phyloP scores from a whole-genome alignment of 768 basidiomycete species.

The Russula compacta region DNA sequence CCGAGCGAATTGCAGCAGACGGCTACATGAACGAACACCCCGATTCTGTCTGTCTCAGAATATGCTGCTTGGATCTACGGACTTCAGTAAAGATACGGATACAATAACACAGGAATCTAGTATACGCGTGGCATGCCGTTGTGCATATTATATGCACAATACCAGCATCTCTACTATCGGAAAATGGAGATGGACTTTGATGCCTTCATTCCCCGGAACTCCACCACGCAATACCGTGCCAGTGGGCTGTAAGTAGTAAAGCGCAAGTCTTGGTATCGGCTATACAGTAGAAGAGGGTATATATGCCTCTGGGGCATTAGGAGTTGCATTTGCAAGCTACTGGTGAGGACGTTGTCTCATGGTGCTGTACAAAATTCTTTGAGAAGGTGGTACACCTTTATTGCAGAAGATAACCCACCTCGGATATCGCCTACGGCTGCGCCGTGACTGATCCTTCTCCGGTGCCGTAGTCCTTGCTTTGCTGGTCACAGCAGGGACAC shows the following conservation, averaged over 20 bases:
- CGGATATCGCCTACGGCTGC: background rate
- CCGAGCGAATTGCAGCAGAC: no score
- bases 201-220: background rate
- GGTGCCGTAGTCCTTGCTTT: constrained; percentile 9
- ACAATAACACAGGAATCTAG: background rate
- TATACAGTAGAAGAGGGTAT: background rate
- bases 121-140: background rate
- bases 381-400: background rate
- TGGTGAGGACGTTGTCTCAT: constrained; percentile 3
- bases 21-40: no score
- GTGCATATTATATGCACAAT: background rate
- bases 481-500: constrained; percentile 12
- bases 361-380: background rate
- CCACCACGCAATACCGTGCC: background rate
- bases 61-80: no score
- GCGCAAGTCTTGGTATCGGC: no score
- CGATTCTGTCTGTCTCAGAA: no score
- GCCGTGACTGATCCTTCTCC: background rate
- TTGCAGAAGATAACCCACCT: background rate
- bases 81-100: no score
- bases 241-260: no score
- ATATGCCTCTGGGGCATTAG: no score
- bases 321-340: background rate
- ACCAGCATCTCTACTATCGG: background rate
- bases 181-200: background rate